Evolutionary conservation across 805 yeast species (phyloP).

Genomic region (Zygosaccharomyces lentus): DNA sequence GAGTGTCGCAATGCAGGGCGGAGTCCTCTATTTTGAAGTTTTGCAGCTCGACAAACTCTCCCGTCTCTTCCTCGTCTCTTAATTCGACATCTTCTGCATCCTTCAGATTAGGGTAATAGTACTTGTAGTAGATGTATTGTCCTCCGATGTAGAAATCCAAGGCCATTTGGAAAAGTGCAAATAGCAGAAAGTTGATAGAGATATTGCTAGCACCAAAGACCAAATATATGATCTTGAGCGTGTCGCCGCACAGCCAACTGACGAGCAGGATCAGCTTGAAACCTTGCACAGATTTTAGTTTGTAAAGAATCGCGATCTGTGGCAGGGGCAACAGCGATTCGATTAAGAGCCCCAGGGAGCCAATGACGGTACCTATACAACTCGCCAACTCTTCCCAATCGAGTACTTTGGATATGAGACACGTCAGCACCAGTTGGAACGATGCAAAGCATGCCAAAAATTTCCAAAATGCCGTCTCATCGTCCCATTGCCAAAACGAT

Average conservation of each 20-base stretch:
- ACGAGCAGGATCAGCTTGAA: conserved; percentile 70
- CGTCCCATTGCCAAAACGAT: conserved; percentile 84
- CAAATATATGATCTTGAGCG: conserved; percentile 68
- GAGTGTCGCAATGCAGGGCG: conserved; percentile 1
- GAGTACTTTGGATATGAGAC: conserved; percentile 31
- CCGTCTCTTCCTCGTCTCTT: conserved; percentile 1
- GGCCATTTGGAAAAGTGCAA: conserved; percentile 73
- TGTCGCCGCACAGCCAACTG: conserved; percentile 88
- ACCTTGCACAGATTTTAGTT: conserved; percentile 67
- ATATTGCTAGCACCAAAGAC: conserved; percentile 72
- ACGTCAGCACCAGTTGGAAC: conserved; percentile 35
- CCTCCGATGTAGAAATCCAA: conserved; percentile 69
- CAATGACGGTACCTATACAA: conserved; percentile 50
- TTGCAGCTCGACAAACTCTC: conserved; percentile 16
- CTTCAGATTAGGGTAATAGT: conserved; percentile 27
- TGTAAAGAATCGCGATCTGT: conserved; percentile 64
- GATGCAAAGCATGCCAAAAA: conserved; percentile 49
- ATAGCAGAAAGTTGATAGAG: conserved; percentile 58
- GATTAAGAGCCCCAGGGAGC: conserved; percentile 60
- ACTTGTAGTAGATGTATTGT: conserved; percentile 64
- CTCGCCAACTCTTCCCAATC: conserved; percentile 48
- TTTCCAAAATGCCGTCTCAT: conserved; percentile 54
- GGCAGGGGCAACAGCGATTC: conserved; percentile 75
- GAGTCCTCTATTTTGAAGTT: conserved; percentile 11
- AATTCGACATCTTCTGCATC: conserved; percentile 1